A percentile compares a stretch with the other conserved stretches of the same genome.
Conservation (phyloP, 2,329 filamentous ascomycete genomes). For the Fusarium beomiforme region DNA sequence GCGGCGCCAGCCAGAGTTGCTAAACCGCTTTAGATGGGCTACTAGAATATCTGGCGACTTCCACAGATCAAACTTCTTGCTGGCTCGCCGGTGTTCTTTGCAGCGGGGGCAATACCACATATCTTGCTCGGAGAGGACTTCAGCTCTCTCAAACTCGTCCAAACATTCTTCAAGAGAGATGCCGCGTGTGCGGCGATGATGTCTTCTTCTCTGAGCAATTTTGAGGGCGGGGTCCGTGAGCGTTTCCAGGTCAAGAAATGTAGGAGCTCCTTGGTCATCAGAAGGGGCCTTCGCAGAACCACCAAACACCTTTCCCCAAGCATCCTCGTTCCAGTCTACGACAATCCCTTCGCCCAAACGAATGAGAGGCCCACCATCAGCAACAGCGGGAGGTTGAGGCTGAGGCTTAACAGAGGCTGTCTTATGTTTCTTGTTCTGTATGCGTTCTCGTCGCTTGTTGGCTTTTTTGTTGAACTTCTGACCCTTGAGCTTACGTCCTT, state of each 20-base stretch:
- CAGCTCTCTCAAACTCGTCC: constrained; percentile 92
- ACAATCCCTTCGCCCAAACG: constrained; percentile 85
- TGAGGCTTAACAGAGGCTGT: constrained; percentile 47
- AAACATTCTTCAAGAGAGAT: constrained; percentile 90
- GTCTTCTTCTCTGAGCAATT: constrained; percentile 70
- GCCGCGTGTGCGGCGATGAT: constrained; percentile 66
- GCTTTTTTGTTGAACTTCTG: constrained; percentile 60
- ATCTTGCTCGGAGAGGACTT: constrained; percentile 93
- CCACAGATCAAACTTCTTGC: constrained; percentile 98
- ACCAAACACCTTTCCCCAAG: constrained; percentile 77
- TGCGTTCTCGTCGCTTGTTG: constrained; percentile 59
- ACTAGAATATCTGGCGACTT: constrained; percentile 95
- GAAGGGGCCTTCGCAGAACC: constrained; percentile 46
- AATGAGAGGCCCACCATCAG: constrained; percentile 71
- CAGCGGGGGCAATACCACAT: constrained; percentile 98
- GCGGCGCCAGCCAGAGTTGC: constrained; percentile 80
- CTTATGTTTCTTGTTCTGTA: constrained; percentile 52
- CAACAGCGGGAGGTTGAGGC: constrained; percentile 51
- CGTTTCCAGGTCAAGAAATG: constrained; percentile 63
- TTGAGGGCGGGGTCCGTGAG: constrained; percentile 72
- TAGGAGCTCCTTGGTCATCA: constrained; percentile 67
- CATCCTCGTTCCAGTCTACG: constrained; percentile 82
- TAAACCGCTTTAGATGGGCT: constrained; percentile 95
- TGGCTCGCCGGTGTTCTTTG: constrained; percentile 91
- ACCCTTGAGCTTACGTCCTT: constrained; percentile 60